These are phyloP conservation scores for Somion occarium DNA, from an alignment of 1,284 basidiomycete species.

Conservation along the genomic window DNA sequence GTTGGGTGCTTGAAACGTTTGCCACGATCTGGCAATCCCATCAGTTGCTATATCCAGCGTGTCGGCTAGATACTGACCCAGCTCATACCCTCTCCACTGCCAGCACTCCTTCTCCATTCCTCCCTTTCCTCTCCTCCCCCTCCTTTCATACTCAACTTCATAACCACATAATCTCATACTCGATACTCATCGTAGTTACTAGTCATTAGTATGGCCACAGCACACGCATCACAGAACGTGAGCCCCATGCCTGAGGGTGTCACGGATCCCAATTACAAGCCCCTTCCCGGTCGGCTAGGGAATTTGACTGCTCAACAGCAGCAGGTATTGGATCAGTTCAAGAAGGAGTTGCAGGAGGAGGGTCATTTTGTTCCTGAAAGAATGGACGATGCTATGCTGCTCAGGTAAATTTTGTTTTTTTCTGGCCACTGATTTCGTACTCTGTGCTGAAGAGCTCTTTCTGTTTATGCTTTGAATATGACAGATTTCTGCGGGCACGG, in stretches of 20 bases:
- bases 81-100: neutral
- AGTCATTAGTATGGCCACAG: slow-evolving; percentile 15
- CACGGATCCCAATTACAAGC: slow-evolving; percentile 66
- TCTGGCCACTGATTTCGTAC: no score
- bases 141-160: neutral
- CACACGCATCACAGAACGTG: slow-evolving; percentile 31
- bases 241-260: slow-evolving; percentile 56
- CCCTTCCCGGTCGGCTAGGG: slow-evolving; percentile 75
- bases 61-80: neutral
- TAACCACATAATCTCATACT: neutral
- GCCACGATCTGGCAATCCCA: neutral
- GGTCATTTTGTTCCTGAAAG: slow-evolving; percentile 60
- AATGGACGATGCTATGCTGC: slow-evolving; percentile 78
- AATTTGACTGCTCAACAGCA: slow-evolving; percentile 76
- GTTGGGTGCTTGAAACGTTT: no score
- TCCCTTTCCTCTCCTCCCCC: neutral
- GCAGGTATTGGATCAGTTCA: slow-evolving; percentile 70
- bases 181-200: neutral
- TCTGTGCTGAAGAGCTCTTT: no score
- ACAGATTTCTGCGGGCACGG: slow-evolving; percentile 85
- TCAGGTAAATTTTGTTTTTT: slow-evolving; percentile 47
- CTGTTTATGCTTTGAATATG: neutral
- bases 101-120: neutral
- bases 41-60: slow-evolving; percentile 3
- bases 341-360: slow-evolving; percentile 61